These are phyloP conservation scores for Coemansia pectinata DNA, from an alignment of 192 early-diverging fungal genomes.

Conservation along the genomic window DNA sequence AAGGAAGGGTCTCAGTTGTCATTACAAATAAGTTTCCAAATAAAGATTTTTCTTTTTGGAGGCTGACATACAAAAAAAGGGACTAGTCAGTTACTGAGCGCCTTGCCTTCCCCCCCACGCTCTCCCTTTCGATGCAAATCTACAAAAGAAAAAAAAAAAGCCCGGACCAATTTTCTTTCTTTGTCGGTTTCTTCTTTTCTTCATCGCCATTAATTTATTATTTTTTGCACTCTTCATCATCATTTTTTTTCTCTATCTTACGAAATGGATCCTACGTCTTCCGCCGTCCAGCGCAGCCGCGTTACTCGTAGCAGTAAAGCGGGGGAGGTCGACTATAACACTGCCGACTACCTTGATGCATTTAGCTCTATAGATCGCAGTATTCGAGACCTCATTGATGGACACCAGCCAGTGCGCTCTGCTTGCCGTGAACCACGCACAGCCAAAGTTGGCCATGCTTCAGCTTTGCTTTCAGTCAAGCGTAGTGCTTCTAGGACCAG, in stretches of 20 bases:
- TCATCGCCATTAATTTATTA: background rate
- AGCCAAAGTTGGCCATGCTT: background rate
- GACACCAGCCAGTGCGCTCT: background rate
- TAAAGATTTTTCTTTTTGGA: background rate
- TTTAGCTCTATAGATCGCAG: conserved; percentile 36
- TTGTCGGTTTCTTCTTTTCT: background rate
- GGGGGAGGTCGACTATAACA: conserved; percentile 8
- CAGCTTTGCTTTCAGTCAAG: background rate
- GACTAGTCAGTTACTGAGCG: background rate
- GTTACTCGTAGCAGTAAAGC: background rate
- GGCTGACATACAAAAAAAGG: background rate
- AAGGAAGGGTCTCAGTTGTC: background rate
- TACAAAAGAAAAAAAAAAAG: background rate
- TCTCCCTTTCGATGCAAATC: background rate
- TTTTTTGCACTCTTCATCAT: no score
- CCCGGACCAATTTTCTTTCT: background rate
- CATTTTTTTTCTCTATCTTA: no score
- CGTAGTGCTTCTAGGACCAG: background rate
- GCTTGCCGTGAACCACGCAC: background rate
- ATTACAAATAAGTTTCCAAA: background rate
- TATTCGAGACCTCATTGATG: conserved; percentile 36
- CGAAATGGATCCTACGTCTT: background rate
- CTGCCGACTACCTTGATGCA: conserved; percentile 36
- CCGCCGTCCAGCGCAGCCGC: background rate
- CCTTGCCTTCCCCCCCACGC: background rate